A percentile compares a stretch with the other conserved stretches of the same genome.
Evolutionary conservation across 441 rosid species (phyloP).

Genomic region (Eruca vesicaria): DNA sequence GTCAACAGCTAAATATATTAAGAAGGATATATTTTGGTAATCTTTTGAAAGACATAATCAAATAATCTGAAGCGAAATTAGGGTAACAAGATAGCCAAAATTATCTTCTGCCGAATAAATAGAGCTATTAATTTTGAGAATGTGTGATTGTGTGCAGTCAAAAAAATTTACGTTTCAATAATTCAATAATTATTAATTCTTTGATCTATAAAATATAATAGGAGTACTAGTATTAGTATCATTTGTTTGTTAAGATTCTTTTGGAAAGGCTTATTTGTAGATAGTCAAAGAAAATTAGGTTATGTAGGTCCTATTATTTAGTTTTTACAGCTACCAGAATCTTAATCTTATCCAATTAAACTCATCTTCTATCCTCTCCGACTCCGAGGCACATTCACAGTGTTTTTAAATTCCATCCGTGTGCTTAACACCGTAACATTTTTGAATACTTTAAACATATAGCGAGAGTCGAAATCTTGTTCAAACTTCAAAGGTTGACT

Average conservation of each 20-base stretch:
- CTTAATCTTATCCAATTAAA: constrained; percentile 13
- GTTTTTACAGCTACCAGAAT: neutral
- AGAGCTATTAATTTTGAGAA: neutral
- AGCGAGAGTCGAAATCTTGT: neutral
- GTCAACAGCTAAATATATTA: neutral
- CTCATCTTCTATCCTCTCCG: neutral
- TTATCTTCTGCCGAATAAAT: neutral
- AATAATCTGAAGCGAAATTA: neutral
- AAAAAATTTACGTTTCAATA: too few relatives aligned
- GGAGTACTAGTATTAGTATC: too few relatives aligned
- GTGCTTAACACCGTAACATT: neutral
- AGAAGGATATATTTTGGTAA: neutral
- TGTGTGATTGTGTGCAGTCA: too few relatives aligned
- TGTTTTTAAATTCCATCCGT: neutral
- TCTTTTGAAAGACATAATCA: neutral
- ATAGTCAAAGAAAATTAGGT: constrained; percentile 17
- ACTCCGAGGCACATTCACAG: neutral
- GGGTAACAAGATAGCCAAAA: neutral
- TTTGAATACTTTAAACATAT: neutral
- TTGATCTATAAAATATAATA: too few relatives aligned
- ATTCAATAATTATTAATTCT: too few relatives aligned
- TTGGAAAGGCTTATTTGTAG: too few relatives aligned
- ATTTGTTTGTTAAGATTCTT: neutral
- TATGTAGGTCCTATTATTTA: neutral
- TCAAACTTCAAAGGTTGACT: neutral